phyloP scores from a whole-genome alignment of 139 green algal species.

The Chlamydomonas sp. region DNA sequence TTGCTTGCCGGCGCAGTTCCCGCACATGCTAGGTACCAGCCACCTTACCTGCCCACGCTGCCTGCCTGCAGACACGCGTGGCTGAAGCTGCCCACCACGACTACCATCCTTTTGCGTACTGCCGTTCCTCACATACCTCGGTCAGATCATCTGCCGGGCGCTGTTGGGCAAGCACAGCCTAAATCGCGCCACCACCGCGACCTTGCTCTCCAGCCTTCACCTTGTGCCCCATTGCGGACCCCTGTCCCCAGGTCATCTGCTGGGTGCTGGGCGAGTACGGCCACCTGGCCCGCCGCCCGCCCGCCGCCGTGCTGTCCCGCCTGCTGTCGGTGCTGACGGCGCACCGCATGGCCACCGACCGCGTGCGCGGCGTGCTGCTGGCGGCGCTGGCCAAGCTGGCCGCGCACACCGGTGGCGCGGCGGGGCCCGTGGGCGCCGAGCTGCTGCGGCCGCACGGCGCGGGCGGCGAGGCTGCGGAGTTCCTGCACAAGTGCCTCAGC shows the following conservation, averaged over 20 bases:
- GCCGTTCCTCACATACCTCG: too few relatives aligned
- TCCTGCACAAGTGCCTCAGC: conserved; percentile 28
- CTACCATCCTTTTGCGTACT: too few relatives aligned
- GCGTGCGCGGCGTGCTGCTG: conserved; percentile 60
- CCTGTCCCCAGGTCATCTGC: conserved; percentile 35
- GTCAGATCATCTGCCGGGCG: too few relatives aligned
- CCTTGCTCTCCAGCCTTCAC: too few relatives aligned
- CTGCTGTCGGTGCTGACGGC: conserved; percentile 19
- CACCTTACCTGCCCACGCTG: too few relatives aligned
- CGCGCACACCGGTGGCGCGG: conserved; percentile 43
- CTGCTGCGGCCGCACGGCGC: neutral
- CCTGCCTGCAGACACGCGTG: too few relatives aligned
- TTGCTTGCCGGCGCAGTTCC: too few relatives aligned
- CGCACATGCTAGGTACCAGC: too few relatives aligned
- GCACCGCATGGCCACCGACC: conserved; percentile 31
- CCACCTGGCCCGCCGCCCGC: conserved; percentile 38
- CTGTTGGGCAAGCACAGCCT: too few relatives aligned
- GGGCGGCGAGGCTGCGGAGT: neutral
- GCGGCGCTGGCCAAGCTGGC: conserved; percentile 80
- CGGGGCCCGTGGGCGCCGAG: neutral
- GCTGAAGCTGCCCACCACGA: too few relatives aligned
- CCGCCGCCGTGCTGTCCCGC: conserved; percentile 1
- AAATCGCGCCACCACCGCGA: too few relatives aligned
- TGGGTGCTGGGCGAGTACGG: conserved; percentile 95
- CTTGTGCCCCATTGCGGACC: too few relatives aligned